Base-by-base conservation (phyloP, 2,329 filamentous ascomycete species). In the Aspergillus novoparasiticus region DNA sequence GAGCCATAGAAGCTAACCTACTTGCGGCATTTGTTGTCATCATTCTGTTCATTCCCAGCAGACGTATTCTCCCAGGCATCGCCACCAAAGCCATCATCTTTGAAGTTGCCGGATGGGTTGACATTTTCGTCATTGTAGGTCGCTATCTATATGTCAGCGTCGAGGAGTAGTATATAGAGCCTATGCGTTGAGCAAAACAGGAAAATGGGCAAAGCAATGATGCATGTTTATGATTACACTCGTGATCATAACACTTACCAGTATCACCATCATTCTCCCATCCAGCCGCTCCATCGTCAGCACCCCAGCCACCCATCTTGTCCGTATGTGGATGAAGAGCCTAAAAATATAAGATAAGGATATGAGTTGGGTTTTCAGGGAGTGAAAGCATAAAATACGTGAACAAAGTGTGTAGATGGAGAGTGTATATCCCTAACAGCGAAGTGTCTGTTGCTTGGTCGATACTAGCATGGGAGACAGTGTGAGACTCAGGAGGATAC, bases 21-120 rank as follows among this genome's bases (percentile, higher is more conserved):
- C 78, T 75, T 77, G 68, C 75, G 77, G 64, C 77, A 79, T 26
- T 61, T 66, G 54, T 71, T 69, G 34, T 77, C 72, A 58, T 65
- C 46, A 2, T 48, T 60, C 21, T 63, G 48, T 23, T 41, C 60
- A 10, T 59, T 63, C 34, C 43, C 50, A 28, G 58, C 57, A 32
- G 63, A 32, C 28, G 57, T 62, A 56, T 41, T 41, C 39, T 41
- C 39, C 39, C 39, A 59, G 54, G 62, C 59, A 21, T 43, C 57
- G 57, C 57, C 64, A 58, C 51, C 61, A 46, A 55, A 60, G 16
- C 43, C 54, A 34, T 57, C 34, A 23, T 39, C 39, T n/a, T 56
- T 57, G 50, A 60, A 63, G 30, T 58, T 57, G 36, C 36, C 57
- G 16, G 51, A 39, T 14, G 64, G 66, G 8, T 64, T 66, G 50